Base-by-base conservation (phyloP, 495 filamentous ascomycete species). In the Penicillium atrosanguineum region DNA sequence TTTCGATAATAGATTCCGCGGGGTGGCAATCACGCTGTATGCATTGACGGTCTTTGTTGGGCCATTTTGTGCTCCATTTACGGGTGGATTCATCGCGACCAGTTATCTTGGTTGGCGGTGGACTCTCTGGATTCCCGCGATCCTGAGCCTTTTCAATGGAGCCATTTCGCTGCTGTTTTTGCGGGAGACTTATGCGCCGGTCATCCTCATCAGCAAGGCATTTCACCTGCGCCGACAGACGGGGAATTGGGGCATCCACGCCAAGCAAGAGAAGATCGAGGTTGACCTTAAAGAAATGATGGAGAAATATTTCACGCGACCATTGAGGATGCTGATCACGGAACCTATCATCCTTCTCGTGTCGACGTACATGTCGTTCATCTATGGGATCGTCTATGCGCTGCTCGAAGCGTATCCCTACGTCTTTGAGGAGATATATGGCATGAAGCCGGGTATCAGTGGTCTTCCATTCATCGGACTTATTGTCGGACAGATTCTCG, bases 21-120 rank as follows among this genome's bases (percentile, higher is more conserved):
- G 79, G 0, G 55, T 72, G 0, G 75, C 81, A 1, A 73, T 85
- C 20, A 62, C 74, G 0, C 60, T 83, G 6, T 85, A 81, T 38
- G 72, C 78, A 11, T 60, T 72, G 42, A 71, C 74, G 0, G 79
- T 81, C 0, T 80, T 81, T 38, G 56, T 71, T 21, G 77, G 81
- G 0, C 80, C 81, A 0, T 72, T 71, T 29, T 60, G 55, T 11
- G 79, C 69, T 4, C 79, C 80, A 0, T 73, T 82, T n/a, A 52
- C 78, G 2, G 73, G 77, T 3, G 80, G 80, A 0, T 76, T 74
- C 40, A 69, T 74, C 7, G 65, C 57, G 7, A 60, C 56, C 3
- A 73, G 63, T 25, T 55, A 63, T 7, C 63, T 80, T 3, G 76
- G 77, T 4, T 80, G 77, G 77, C 55, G 77, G 9, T 80, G 77